Conservation (phyloP, 2,329 filamentous ascomycete genomes). For the Gaeumannomyces tritici region DNA sequence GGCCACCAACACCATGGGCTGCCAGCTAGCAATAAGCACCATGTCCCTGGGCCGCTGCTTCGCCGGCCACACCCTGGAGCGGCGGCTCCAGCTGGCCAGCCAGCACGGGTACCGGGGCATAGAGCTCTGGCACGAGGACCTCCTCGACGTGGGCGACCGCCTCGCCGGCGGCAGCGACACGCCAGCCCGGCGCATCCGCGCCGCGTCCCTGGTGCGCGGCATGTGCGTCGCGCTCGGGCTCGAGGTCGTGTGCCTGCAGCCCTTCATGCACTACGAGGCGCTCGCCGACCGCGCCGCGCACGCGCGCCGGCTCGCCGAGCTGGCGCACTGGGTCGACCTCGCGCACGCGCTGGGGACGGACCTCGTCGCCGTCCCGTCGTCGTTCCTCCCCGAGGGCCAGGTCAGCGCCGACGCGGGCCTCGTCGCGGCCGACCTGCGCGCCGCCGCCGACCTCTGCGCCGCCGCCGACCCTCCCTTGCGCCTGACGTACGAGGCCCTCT, state of each 20-base stretch:
- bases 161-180: slow-evolving; percentile 7
- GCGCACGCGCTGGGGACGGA: slow-evolving; percentile 46
- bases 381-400: slow-evolving; percentile 34
- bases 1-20: slow-evolving; percentile 5
- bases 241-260: slow-evolving; percentile 45
- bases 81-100: slow-evolving; percentile 7
- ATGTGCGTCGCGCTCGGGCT: slow-evolving; percentile 36
- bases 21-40: slow-evolving; percentile 10
- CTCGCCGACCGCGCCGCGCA: slow-evolving; percentile 40
- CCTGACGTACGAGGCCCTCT: slow-evolving; percentile 52
- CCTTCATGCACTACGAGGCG: slow-evolving; percentile 57
- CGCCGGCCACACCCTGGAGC: slow-evolving; percentile 8
- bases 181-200: slow-evolving; percentile 19
- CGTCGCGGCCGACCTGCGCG: slow-evolving; percentile 42
- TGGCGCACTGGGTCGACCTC: slow-evolving; percentile 49
- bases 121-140: slow-evolving; percentile 55
- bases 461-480: slow-evolving; percentile 34
- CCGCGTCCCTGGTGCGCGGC: slow-evolving; percentile 32
- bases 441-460: slow-evolving; percentile 46
- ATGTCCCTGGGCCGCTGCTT: slow-evolving; percentile 9
- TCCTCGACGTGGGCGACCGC: slow-evolving; percentile 36
- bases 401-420: slow-evolving; percentile 24
- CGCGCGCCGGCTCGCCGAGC: slow-evolving; percentile 37
- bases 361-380: slow-evolving; percentile 53
- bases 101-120: slow-evolving; percentile 39